Conservation (phyloP, 352 stramenopile species). For the Phytophthora europaea region DNA sequence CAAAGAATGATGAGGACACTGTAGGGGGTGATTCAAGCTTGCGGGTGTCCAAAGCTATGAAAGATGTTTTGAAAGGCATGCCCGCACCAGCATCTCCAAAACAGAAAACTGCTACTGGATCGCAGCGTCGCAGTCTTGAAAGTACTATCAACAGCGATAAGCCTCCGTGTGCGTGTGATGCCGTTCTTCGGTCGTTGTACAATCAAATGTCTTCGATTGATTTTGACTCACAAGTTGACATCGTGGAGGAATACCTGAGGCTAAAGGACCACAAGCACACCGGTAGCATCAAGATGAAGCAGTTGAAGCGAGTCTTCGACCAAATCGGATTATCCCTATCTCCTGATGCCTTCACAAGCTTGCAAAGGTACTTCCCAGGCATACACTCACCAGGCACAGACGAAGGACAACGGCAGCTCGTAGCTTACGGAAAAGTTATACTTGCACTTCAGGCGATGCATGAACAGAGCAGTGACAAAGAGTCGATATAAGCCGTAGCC, state of each 20-base stretch:
- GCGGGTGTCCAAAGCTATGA: constrained; percentile 42
- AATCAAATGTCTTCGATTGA: constrained; percentile 78
- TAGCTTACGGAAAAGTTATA: constrained; percentile 52
- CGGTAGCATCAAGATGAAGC: constrained; percentile 44
- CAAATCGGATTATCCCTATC: constrained; percentile 66
- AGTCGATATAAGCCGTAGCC: constrained; percentile 13
- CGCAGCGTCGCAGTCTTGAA: constrained; percentile 4
- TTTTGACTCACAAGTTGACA: constrained; percentile 71
- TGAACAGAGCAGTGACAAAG: constrained; percentile 13
- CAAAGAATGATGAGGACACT: constrained; percentile 14
- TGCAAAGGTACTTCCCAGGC: constrained; percentile 46
- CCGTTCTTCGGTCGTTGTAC: constrained; percentile 61
- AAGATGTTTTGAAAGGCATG: constrained; percentile 10
- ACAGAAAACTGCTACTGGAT: background rate
- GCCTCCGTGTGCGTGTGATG: constrained; percentile 28
- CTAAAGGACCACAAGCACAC: constrained; percentile 39
- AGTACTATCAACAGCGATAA: background rate
- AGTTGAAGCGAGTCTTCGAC: constrained; percentile 59
- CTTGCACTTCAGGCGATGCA: constrained; percentile 42
- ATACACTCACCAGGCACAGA: background rate
- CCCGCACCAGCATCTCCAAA: constrained; percentile 6
- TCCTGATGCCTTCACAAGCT: constrained; percentile 42
- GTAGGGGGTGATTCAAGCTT: constrained; percentile 12
- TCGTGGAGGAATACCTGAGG: constrained; percentile 69
- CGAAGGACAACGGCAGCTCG: constrained; percentile 8